Evolutionary conservation across 306 rosid genomes (phyloP), one percentile per base, ranked within the genome.

Genomic region (Trifolium fragiferum): DNA sequence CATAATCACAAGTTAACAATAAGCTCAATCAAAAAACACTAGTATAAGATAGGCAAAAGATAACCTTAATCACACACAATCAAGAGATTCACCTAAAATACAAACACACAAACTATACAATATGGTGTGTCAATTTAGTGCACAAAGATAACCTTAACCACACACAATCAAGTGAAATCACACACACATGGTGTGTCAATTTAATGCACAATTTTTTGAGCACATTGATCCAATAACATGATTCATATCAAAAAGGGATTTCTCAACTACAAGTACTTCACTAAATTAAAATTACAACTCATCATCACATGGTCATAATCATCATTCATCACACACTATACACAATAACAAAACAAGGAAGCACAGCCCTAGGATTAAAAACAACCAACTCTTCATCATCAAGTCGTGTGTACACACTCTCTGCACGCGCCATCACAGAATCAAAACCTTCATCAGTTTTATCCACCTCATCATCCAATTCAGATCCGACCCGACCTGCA

Each of bases 291-390:
- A 76, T 77, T 72, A 77, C 76, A 82, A 60, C 5, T 49, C 68
- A 66, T 10, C 15, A 62, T 30, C 72, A 61, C 61, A 35, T 47
- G 47, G 74, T 61, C 37, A 78, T 18, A 3, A 37, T 61, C n/a
- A 43, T 27, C 13, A 14, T 8, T 10, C 33, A 30, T 89, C 87
- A 91, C 53, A 88, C 83, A 18, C 76, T 82, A 78, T 94, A 94
- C 74, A 94, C 92, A 74, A 94, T 94, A 68, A 90, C 99, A 84
- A 94, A 94, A 84, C 99, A 94, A 71, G 99, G 99, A 57, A 94
- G 97, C 82, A 94, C 96, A 41, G 97, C 99, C 92, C 92, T 88
- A 0, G 99, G 97, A 84, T 86, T 94, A 64, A 90, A 90, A 76
- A 91, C 99, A 84, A 94, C 16, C 0, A 94, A 74, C 87, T 94